Base-by-base conservation (phyloP, 257 asterid genomes). In the Penstemon barbatus region DNA sequence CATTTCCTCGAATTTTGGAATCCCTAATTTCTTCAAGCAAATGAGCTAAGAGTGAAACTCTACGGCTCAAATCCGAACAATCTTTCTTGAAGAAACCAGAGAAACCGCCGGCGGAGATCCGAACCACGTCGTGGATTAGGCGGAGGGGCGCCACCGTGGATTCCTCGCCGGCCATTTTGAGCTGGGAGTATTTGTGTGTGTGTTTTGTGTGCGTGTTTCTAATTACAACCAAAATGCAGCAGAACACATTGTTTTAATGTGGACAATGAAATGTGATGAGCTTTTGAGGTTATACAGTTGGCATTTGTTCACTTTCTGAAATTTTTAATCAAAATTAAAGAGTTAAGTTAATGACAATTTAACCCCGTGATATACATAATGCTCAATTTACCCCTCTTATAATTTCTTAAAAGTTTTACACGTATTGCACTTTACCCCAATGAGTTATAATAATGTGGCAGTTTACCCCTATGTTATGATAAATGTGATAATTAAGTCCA, bases 11-110 rank as follows among this genome's bases (percentile, higher is more conserved):
- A 7, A 38, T 76, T 7, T 81, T 80, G 25, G 83, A 80, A 67
- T 88, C 96, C 80, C 83, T 83, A 52, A 93, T 85, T 75, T 93
- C 99, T 54, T 90, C 97, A 46, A 87, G 84, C 73, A 90, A 78
- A 83, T 93, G 92, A 15, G 87, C 86, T 72, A 93, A 79, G 44
- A 93, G 90, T 7, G 95, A 78, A 57, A 88, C 77, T 59, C 94
- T 85, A 43, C 99, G 88, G 48, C 83, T 86, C 79, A 93, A 81
- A 77, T 88, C 95, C 18, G 89, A 83, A 62, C 95, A 90, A 79
- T 93, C 99, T 75, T 81, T 90, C 88, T 83, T 87, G 82, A 90
- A 93, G 13, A 75, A 65, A 4, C 98, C 98, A 25, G 82, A 63
- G 81, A 86, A 88, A 5, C 97, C 95, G 66, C 83, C 76, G 70